Conservation (phyloP, 2,329 filamentous ascomycete genomes). For the Aspergillus pseudoviridinutans region DNA sequence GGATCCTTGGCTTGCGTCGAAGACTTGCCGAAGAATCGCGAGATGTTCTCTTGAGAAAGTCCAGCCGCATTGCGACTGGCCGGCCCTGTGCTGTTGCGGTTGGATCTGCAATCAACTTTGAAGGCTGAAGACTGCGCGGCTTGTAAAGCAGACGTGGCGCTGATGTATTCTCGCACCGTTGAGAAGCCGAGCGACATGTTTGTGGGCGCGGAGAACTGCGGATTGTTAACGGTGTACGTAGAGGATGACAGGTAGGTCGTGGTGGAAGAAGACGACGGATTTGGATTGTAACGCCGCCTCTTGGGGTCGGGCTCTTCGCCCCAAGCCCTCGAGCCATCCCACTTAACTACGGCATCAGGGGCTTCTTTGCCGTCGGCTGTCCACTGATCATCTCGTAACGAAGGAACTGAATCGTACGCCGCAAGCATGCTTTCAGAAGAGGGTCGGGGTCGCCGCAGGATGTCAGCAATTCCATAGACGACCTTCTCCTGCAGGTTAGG, state of each 20-base stretch:
- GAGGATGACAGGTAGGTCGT: conserved; percentile 40
- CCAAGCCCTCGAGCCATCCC: conserved; percentile 29
- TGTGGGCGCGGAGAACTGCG: conserved; percentile 36
- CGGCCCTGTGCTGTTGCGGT: conserved; percentile 23
- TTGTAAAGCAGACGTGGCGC: conserved; percentile 24
- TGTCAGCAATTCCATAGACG: conserved; percentile 65
- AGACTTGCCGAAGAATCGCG: conserved; percentile 46
- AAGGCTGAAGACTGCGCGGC: conserved; percentile 8
- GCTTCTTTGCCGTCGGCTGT: conserved; percentile 59
- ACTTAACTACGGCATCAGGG: conserved; percentile 32
- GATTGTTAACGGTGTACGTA: conserved; percentile 60
- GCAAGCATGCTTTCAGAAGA: conserved; percentile 52
- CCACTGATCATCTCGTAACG: conserved; percentile 62
- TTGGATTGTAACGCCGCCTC: conserved; percentile 25
- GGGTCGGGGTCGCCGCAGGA: conserved; percentile 63
- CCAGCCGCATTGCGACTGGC: conserved; percentile 35
- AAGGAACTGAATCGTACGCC: conserved; percentile 40
- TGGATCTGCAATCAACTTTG: conserved; percentile 28
- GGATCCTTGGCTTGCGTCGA: conserved; percentile 16
- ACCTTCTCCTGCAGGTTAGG: conserved; percentile 63
- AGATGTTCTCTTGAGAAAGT: conserved; percentile 50
- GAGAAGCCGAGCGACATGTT: conserved; percentile 55
- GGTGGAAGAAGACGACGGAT: conserved; percentile 11
- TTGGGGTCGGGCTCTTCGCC: conserved; percentile 24
- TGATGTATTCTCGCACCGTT: conserved; percentile 55